phyloP scores from a whole-genome alignment of 306 rosid species.

The Quercus rubra region DNA sequence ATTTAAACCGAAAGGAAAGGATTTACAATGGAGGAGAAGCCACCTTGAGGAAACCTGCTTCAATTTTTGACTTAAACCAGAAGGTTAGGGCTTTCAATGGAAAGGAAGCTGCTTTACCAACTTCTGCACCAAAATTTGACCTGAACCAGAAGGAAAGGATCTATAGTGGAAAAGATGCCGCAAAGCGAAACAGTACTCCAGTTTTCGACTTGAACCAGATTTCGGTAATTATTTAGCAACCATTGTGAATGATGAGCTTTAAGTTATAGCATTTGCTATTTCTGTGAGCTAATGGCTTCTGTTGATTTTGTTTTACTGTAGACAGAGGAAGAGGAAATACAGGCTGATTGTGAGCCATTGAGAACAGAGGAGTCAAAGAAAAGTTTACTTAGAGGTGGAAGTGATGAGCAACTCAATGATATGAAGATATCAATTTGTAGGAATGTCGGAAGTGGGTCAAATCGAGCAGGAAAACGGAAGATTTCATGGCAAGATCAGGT shows the following conservation, averaged over 20 bases:
- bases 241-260: background rate
- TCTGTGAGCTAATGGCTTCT: conserved; percentile 13
- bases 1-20: conserved; percentile 52
- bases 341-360: conserved; percentile 44
- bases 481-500: conserved; percentile 98
- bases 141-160: conserved; percentile 59
- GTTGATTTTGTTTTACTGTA: conserved; percentile 20
- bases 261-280: conserved; percentile 6
- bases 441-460: conserved; percentile 65
- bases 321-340: conserved; percentile 88
- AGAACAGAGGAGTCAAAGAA: conserved; percentile 63
- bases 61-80: conserved; percentile 58
- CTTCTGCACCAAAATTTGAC: conserved; percentile 42
- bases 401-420: conserved; percentile 62
- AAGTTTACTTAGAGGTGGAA: conserved; percentile 48
- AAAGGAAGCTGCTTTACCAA: conserved; percentile 44
- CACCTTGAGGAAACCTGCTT: conserved; percentile 35
- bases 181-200: conserved; percentile 51
- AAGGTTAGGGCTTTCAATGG: conserved; percentile 42
- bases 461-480: conserved; percentile 82
- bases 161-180: conserved; percentile 53
- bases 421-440: conserved; percentile 71
- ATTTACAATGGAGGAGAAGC: conserved; percentile 30
- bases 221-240: conserved; percentile 52
- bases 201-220: conserved; percentile 91